Evolutionary conservation across 257 asterid species (phyloP), one percentile per base, ranked within the genome.

Genomic region (Ehretia macrophylla): DNA sequence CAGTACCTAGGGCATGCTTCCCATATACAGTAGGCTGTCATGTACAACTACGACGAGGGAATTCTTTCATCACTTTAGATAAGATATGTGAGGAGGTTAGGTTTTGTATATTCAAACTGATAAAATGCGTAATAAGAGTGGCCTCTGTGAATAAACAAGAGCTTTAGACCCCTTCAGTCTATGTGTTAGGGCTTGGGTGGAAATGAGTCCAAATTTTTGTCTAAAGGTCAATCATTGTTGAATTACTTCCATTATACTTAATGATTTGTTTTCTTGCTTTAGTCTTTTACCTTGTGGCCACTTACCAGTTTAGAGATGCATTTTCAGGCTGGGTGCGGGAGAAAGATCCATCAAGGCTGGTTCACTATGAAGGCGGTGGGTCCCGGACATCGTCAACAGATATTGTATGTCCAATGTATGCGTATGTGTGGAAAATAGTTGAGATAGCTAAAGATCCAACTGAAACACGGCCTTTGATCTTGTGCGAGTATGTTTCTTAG

Each of bases 351-450:
- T 81, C 99, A 58, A 81, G 99, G 79, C 48, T 83, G 47, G 58
- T 92, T 68, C 99, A 92, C 75, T 92, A 92, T 71, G 99, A 88
- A 84, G 97, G 97, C 58, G 99, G 97, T 62, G 97, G 96, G 42
- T 79, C 91, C 49, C 83, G 89, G 73, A 92, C 99, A 39, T 63
- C 83, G 64, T 88, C 99, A 10, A 92, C 99, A 22, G 99, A 92
- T 77, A 92, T 92, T 23, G 99, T 92, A 32, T 92, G 99, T 64
- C 99, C 99, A 44, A 88, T 88, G 97, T 92, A 88, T 73, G 86
- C 88, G 82, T 97, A 96, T 74, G 95, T 92, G 55, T 85, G 94
- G 91, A 86, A 71, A 70, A 88, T 92, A 58, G 84, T 92, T 60
- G 79, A 81, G 77, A 86, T 88, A 64, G 99, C 99, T 38, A 68